phyloP scores from a whole-genome alignment of 306 rosid species.

The Abrus pulchellus region DNA sequence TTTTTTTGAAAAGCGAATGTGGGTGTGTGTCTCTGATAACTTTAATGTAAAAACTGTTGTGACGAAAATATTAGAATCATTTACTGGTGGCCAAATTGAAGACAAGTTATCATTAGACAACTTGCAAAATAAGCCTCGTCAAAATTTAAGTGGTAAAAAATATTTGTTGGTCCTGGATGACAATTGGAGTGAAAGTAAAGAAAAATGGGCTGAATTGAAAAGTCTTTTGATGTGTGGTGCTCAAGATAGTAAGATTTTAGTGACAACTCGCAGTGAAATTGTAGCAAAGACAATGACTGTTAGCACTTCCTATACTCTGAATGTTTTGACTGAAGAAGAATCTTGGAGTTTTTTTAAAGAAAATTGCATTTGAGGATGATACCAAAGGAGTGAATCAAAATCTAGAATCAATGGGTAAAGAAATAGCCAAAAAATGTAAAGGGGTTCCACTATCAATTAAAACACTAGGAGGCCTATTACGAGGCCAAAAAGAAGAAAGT shows the following conservation, averaged over 20 bases:
- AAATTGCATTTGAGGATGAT: background rate
- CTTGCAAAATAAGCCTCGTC: no score
- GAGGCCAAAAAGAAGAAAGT: background rate
- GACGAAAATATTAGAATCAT: background rate
- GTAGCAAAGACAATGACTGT: conserved; percentile 20
- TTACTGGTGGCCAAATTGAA: background rate
- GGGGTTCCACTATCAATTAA: background rate
- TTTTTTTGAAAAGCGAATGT: background rate
- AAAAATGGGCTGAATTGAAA: background rate
- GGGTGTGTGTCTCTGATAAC: background rate
- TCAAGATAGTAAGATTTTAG: conserved; percentile 10
- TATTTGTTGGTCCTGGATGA: no score
- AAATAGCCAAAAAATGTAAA: background rate
- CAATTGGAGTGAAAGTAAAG: no score
- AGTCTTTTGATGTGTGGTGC: conserved; percentile 14
- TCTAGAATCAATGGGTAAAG: background rate
- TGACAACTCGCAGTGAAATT: conserved; percentile 23
- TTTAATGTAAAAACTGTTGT: background rate
- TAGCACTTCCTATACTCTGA: background rate
- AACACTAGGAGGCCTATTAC: conserved; percentile 13
- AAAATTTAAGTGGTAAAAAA: no score
- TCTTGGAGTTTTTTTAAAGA: conserved; percentile 11
- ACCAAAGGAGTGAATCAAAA: background rate
- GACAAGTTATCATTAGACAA: no score
- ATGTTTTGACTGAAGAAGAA: background rate